Percentiles rank a stretch among this genome's conserved stretches.
These are phyloP conservation scores for Arthroderma sp. DNA, from an alignment of 2,329 filamentous ascomycete genomes.

Conservation along the genomic window DNA sequence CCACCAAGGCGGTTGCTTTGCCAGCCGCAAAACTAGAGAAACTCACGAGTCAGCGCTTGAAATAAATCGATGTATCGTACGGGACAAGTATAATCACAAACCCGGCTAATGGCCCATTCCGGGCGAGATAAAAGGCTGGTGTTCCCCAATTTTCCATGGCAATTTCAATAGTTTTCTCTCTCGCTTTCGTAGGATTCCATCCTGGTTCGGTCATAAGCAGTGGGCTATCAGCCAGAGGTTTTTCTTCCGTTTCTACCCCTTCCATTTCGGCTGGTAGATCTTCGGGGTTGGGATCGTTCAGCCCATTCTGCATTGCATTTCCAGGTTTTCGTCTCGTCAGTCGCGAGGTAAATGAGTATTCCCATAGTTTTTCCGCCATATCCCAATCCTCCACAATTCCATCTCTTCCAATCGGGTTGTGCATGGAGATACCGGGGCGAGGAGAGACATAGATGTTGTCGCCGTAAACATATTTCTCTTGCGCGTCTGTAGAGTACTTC, in stretches of 20 bases:
- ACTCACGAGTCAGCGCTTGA: conserved; percentile 1
- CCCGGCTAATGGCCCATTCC: conserved; percentile 71
- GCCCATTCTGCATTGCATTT: conserved; percentile 60
- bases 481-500: conserved; percentile 40
- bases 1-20: conserved; percentile 81
- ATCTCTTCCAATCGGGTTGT: conserved; percentile 83
- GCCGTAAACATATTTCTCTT: conserved; percentile 59
- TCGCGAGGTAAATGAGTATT: conserved; percentile 78
- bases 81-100: conserved; percentile 37
- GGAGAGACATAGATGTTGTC: conserved; percentile 80
- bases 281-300: conserved; percentile 55
- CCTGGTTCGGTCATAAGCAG: conserved; percentile 86
- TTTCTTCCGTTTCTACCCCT: conserved; percentile 51
- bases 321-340: conserved; percentile 65
- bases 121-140: conserved; percentile 86
- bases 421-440: conserved; percentile 63
- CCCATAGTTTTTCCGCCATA: conserved; percentile 76
- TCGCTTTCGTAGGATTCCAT: conserved; percentile 77
- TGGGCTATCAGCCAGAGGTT: conserved; percentile 76
- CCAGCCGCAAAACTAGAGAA: conserved; percentile 62
- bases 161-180: conserved; percentile 90
- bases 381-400: conserved; percentile 96
- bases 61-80: not conserved
- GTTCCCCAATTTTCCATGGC: conserved; percentile 96
- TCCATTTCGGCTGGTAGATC: conserved; percentile 51